phyloP scores from a whole-genome alignment of 768 basidiomycete genomes.

The Kondoa subrosea region DNA sequence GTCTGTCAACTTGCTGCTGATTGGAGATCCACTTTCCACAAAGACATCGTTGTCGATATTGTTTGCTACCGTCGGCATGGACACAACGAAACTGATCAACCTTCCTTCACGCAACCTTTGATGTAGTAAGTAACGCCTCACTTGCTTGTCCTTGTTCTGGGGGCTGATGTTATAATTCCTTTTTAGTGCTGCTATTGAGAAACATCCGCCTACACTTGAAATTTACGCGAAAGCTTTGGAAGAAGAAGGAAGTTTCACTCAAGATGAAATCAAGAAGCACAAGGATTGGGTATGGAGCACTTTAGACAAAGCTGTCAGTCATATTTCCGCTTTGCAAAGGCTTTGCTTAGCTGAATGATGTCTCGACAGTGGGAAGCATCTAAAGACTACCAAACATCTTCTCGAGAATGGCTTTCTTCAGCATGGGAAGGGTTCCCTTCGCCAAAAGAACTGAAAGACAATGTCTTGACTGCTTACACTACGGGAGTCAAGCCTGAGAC shows the following conservation, averaged over 20 bases:
- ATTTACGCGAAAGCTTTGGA: conserved; percentile 73
- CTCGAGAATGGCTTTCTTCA: conserved; percentile 92
- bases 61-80: conserved; percentile 95
- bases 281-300: conserved; percentile 99
- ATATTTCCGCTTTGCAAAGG: neutral
- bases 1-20: conserved; percentile 96
- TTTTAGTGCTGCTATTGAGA: conserved; percentile 49
- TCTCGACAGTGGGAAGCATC: conserved; percentile 46
- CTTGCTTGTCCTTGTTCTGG: conserved; percentile 20
- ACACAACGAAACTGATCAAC: conserved; percentile 99
- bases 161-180: conserved; percentile 6
- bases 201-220: conserved; percentile 77
- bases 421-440: conserved; percentile 98
- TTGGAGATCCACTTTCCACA: conserved; percentile 95
- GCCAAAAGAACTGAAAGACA: conserved; percentile 83
- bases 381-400: conserved; percentile 87
- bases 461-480: conserved; percentile 70
- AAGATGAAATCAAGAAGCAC: conserved; percentile 92
- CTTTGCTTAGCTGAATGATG: neutral
- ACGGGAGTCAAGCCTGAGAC: conserved; percentile 64
- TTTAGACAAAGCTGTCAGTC: conserved; percentile 61
- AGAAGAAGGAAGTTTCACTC: conserved; percentile 80
- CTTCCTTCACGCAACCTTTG: conserved; percentile 90
- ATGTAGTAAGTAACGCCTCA: conserved; percentile 73
- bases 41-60: conserved; percentile 94